phyloP scores from a whole-genome alignment of 108 stramenopile species.

The Skeletonema tropicum region DNA sequence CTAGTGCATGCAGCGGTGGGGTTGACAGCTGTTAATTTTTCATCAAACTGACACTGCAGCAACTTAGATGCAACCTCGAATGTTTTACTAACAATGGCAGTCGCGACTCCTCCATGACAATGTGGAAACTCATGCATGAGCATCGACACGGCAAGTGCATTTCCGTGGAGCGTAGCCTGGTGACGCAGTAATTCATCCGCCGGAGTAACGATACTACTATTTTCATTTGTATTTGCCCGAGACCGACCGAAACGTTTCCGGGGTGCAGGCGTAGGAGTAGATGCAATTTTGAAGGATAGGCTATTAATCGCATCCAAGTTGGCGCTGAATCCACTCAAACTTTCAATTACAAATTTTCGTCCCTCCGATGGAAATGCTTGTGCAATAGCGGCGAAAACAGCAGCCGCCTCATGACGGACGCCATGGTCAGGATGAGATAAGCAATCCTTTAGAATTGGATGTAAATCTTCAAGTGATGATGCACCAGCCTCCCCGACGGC shows the following conservation, averaged over 20 bases:
- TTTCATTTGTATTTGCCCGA: neutral
- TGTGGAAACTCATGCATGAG: slow-evolving; percentile 69
- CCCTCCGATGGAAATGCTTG: slow-evolving; percentile 66
- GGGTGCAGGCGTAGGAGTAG: slow-evolving; percentile 18
- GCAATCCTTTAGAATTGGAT: slow-evolving; percentile 59
- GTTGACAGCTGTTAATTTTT: slow-evolving; percentile 54
- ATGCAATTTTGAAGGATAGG: slow-evolving; percentile 19
- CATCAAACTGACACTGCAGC: slow-evolving; percentile 62
- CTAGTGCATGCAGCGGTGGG: slow-evolving; percentile 76
- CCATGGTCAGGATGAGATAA: slow-evolving; percentile 75
- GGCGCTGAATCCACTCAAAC: slow-evolving; percentile 41
- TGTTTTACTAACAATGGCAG: slow-evolving; percentile 51
- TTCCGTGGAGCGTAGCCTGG: slow-evolving; percentile 80
- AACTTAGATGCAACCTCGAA: slow-evolving; percentile 71
- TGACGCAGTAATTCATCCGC: slow-evolving; percentile 40
- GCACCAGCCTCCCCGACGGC: slow-evolving; percentile 74
- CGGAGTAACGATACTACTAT: slow-evolving; percentile 2
- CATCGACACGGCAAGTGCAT: slow-evolving; percentile 69
- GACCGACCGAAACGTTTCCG: slow-evolving; percentile 32
- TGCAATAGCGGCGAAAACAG: slow-evolving; percentile 65
- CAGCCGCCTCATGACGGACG: slow-evolving; percentile 84
- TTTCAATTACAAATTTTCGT: slow-evolving; percentile 53
- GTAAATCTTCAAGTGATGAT: slow-evolving; percentile 67
- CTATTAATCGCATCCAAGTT: slow-evolving; percentile 45
- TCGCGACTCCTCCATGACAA: slow-evolving; percentile 71